These are phyloP conservation scores for Elymus sibiricus DNA, from an alignment of 176 grass and related monocot genomes.

Conservation along the genomic window DNA sequence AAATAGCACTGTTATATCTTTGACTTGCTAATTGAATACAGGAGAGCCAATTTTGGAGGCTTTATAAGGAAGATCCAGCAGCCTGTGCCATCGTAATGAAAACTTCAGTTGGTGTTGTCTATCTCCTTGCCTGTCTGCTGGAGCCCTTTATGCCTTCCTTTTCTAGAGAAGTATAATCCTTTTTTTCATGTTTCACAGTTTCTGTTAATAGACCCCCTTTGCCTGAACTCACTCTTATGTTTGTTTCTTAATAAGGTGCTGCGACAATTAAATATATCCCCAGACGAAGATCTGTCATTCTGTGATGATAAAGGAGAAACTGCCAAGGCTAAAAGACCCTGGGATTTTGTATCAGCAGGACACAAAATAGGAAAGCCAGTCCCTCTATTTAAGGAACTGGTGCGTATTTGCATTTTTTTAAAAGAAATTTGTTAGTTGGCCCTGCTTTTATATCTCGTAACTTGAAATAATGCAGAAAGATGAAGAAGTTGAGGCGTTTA, in stretches of 20 bases:
- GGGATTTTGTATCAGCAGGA: conserved; percentile 74
- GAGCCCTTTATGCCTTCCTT: conserved; percentile 96
- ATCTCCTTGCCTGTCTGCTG: conserved; percentile 86
- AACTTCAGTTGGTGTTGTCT: conserved; percentile 89
- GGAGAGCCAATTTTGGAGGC: conserved; percentile 97
- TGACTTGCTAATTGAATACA: conserved; percentile 31
- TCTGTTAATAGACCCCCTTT: not conserved
- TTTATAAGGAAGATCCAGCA: conserved; percentile 76
- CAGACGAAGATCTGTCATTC: conserved; percentile 55
- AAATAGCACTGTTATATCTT: not conserved
- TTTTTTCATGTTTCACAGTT: not conserved
- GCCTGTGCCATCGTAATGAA: conserved; percentile 87
- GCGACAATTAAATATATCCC: conserved; percentile 71
- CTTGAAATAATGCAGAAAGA: conserved; percentile 66
- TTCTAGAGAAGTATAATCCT: conserved; percentile 63
- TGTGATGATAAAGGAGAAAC: conserved; percentile 76
- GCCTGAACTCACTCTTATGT: not conserved
- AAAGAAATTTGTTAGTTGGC: not conserved
- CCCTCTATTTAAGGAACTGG: conserved; percentile 93
- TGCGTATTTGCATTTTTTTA: conserved; percentile 22
- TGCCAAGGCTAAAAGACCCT: conserved; percentile 66
- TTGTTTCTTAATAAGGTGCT: conserved; percentile 56
- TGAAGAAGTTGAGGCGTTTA: conserved; percentile 61
- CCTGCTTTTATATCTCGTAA: conserved; percentile 8
- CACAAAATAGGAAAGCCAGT: conserved; percentile 79